phyloP scores from a whole-genome alignment of 495 filamentous ascomycete species.

The Penicillium herquei region DNA sequence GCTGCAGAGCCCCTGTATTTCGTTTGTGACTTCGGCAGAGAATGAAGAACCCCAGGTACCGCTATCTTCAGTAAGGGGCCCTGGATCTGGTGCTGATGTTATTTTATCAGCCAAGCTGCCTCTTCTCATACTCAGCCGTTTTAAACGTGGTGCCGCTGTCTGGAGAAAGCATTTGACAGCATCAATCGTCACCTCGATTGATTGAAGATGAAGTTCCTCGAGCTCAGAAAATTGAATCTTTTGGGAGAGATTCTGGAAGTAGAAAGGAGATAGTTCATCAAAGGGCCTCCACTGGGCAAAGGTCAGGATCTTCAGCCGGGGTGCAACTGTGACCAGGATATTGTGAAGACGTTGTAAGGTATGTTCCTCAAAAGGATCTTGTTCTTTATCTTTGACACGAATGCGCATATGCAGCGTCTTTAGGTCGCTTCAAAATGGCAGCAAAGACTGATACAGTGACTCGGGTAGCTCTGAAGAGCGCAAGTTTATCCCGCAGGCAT shows the following conservation, averaged over 20 bases:
- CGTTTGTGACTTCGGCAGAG: neutral
- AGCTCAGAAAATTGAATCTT: conserved; percentile 4
- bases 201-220: conserved; percentile 6
- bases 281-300: conserved; percentile 6
- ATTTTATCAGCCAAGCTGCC: conserved; percentile 4
- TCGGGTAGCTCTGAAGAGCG: neutral
- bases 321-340: conserved; percentile 4
- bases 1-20: conserved; percentile 1
- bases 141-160: conserved; percentile 5
- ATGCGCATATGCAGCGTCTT: conserved; percentile 6
- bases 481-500: conserved; percentile 1
- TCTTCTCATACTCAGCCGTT: neutral
- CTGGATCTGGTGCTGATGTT: conserved; percentile 5
- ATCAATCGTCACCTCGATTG: conserved; percentile 5
- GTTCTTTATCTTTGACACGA: neutral
- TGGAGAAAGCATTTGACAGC: neutral
- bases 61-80: neutral
- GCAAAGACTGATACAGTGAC: conserved; percentile 2
- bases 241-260: conserved; percentile 5
- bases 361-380: neutral
- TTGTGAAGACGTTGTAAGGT: conserved; percentile 3
- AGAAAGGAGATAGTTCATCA: conserved; percentile 3
- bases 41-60: neutral
- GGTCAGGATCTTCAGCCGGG: conserved; percentile 1
- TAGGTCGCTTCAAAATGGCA: neutral